A percentile compares a stretch with the other conserved stretches of the same genome.
phyloP scores from a whole-genome alignment of 176 grass and related monocot species.

The Phoenix roebelenii region DNA sequence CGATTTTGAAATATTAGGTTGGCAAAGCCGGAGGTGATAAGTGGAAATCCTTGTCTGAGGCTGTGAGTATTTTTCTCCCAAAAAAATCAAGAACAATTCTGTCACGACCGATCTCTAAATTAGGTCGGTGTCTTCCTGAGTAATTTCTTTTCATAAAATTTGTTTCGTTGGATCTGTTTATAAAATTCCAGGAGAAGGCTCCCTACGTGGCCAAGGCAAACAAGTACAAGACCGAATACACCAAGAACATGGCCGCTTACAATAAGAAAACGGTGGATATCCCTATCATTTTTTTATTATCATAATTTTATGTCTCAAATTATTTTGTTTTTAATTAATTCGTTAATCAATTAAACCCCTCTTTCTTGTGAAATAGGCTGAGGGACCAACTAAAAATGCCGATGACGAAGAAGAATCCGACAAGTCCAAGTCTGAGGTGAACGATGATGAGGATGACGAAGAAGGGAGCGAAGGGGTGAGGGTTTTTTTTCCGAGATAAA shows the following conservation, averaged over 20 bases:
- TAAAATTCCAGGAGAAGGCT: conserved; percentile 55
- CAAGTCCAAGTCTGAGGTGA: conserved; percentile 89
- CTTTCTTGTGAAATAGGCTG: conserved; percentile 1
- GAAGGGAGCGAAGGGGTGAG: conserved; percentile 63
- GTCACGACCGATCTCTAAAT: too few relatives aligned
- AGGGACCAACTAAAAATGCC: conserved; percentile 25
- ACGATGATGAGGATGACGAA: conserved; percentile 78
- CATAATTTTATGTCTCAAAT: too few relatives aligned
- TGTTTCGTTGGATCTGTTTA: neutral
- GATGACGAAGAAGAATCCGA: conserved; percentile 87
- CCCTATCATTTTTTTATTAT: neutral
- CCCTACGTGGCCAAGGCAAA: conserved; percentile 70
- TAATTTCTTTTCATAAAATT: too few relatives aligned
- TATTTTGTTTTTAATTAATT: neutral
- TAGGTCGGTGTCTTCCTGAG: too few relatives aligned
- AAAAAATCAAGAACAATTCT: too few relatives aligned
- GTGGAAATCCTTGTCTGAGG: conserved; percentile 79
- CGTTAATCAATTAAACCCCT: neutral
- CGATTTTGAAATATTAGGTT: conserved; percentile 32
- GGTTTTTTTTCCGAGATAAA: neutral
- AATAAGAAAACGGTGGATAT: conserved; percentile 46
- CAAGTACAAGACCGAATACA: conserved; percentile 82
- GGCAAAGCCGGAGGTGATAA: conserved; percentile 86
- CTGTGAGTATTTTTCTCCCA: conserved; percentile 18
- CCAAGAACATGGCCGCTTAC: conserved; percentile 56